phyloP scores from a whole-genome alignment of 2,329 filamentous ascomycete species.

The Claviceps capensis region DNA sequence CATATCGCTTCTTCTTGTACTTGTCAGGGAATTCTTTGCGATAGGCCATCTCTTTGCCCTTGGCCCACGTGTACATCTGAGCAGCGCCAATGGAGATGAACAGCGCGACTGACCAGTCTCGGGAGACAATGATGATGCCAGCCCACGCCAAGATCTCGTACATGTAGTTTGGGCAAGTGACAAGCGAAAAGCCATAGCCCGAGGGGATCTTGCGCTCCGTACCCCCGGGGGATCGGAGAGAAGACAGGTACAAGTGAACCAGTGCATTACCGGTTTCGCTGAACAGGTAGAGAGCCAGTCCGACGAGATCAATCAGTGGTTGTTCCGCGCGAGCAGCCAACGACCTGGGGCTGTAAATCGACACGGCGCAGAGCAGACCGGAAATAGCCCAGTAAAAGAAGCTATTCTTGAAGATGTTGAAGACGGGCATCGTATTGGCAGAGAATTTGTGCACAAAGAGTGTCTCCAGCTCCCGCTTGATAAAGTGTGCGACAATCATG shows the following conservation, averaged over 20 bases:
- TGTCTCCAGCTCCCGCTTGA: conserved; percentile 93
- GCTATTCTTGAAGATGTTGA: conserved; percentile 90
- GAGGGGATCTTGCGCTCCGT: conserved; percentile 79
- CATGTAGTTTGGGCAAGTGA: conserved; percentile 96
- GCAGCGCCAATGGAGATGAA: conserved; percentile 60
- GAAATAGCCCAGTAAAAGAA: conserved; percentile 85
- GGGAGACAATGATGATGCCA: conserved; percentile 65
- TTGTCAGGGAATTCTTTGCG: conserved; percentile 81
- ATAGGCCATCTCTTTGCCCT: conserved; percentile 84
- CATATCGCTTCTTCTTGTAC: conserved; percentile 89
- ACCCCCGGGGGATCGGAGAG: conserved; percentile 63
- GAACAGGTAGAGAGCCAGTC: conserved; percentile 58
- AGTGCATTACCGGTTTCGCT: conserved; percentile 71
- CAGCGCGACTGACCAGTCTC: conserved; percentile 62
- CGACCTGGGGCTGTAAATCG: conserved; percentile 67
- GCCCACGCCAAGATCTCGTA: conserved; percentile 84
- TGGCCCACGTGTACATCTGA: conserved; percentile 80
- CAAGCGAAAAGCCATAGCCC: conserved; percentile 70
- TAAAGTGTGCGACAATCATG: conserved; percentile 70
- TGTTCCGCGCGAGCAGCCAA: conserved; percentile 43
- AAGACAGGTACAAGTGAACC: conserved; percentile 66
- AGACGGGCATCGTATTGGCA: conserved; percentile 79
- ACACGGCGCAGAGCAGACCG: conserved; percentile 69
- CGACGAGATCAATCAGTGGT: conserved; percentile 46
- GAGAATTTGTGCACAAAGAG: conserved; percentile 93